These are phyloP conservation scores for Dichotomocladium elegans DNA, from an alignment of 371 early-diverging fungal genomes.

Conservation along the genomic window DNA sequence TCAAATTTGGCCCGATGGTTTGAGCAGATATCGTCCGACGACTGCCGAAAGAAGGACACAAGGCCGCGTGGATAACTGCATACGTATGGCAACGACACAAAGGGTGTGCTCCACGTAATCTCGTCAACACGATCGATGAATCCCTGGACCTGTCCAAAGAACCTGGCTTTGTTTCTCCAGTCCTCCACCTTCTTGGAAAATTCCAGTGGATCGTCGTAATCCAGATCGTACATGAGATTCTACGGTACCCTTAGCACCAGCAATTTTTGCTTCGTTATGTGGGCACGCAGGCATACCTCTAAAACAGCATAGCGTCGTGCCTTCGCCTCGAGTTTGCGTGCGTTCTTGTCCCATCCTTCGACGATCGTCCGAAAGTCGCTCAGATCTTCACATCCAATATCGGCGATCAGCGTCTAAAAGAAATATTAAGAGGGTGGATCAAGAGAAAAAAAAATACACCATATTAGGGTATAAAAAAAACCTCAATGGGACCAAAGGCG, in stretches of 20 bases:
- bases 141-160: slow-evolving; percentile 6
- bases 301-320: neutral
- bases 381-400: neutral
- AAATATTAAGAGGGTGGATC: too few relatives aligned
- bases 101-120: slow-evolving; percentile 12
- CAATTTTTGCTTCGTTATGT: neutral
- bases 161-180: slow-evolving; percentile 5
- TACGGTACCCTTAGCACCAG: too few relatives aligned
- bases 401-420: neutral
- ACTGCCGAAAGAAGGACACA: neutral
- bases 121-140: slow-evolving; percentile 7
- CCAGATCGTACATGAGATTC: neutral
- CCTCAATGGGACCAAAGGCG: neutral
- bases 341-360: neutral
- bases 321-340: neutral
- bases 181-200: neutral
- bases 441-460: too few relatives aligned
- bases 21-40: slow-evolving; percentile 6
- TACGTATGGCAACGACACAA: slow-evolving; percentile 2
- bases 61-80: slow-evolving; percentile 4
- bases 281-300: neutral
- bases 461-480: neutral
- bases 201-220: neutral
- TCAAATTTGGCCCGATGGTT: slow-evolving; percentile 9
- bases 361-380: neutral